Evolutionary conservation across 805 yeast genomes (phyloP).

Genomic region (Priceomyces medius): DNA sequence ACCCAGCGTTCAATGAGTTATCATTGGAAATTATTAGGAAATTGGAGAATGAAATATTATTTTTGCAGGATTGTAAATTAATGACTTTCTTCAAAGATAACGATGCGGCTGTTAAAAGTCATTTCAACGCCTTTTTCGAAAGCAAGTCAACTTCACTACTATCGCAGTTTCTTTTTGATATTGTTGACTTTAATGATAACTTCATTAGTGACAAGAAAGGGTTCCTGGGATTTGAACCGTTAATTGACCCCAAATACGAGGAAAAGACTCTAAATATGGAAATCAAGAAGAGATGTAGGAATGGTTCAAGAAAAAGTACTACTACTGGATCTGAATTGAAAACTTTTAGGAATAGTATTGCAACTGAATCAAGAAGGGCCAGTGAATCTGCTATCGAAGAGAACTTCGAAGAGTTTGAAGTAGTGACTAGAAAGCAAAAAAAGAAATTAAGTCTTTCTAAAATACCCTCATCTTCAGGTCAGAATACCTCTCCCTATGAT

Average conservation of each 20-base stretch:
- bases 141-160: slow-evolving; percentile 17
- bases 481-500: not conserved
- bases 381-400: slow-evolving; percentile 18
- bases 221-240: slow-evolving; percentile 31
- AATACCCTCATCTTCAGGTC: not conserved
- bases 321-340: slow-evolving; percentile 17
- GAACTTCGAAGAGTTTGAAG: slow-evolving; percentile 24
- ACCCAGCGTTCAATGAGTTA: slow-evolving; percentile 29
- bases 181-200: slow-evolving; percentile 23
- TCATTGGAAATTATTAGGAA: slow-evolving; percentile 23
- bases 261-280: slow-evolving; percentile 9
- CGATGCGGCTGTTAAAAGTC: slow-evolving; percentile 15
- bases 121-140: slow-evolving; percentile 19
- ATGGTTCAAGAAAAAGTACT: slow-evolving; percentile 24
- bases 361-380: slow-evolving; percentile 12
- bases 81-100: slow-evolving; percentile 16
- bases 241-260: slow-evolving; percentile 31
- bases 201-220: slow-evolving; percentile 38
- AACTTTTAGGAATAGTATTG: slow-evolving; percentile 25
- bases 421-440: slow-evolving; percentile 22
- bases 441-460: slow-evolving; percentile 5
- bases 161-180: slow-evolving; percentile 19
- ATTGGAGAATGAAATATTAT: slow-evolving; percentile 27
- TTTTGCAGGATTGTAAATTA: slow-evolving; percentile 28
- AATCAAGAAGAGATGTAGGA: slow-evolving; percentile 19